phyloP scores from a whole-genome alignment of 2,329 filamentous ascomycete species.

The Calonectria crousiana region DNA sequence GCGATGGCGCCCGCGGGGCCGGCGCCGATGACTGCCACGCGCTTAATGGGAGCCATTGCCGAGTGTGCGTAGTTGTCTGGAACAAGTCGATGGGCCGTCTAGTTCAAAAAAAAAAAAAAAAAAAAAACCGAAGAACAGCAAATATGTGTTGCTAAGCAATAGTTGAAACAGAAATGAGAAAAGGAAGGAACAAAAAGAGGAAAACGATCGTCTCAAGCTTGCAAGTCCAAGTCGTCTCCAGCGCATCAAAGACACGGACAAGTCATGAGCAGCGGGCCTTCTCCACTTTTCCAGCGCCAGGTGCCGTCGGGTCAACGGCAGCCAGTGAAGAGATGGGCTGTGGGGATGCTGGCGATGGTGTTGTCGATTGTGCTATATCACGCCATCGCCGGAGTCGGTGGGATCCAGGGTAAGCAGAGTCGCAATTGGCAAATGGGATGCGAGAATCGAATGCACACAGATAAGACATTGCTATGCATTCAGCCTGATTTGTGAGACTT shows the following conservation, averaged over 20 bases:
- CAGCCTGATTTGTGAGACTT: background rate
- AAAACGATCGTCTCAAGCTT: background rate
- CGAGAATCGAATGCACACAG: background rate
- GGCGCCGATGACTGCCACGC: constrained; percentile 70
- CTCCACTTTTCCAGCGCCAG: constrained; percentile 12
- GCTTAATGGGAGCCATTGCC: constrained; percentile 36
- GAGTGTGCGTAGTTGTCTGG: background rate
- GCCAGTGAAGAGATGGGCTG: constrained; percentile 9
- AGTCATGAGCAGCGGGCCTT: background rate
- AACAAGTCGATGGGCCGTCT: background rate
- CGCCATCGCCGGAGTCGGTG: constrained; percentile 25
- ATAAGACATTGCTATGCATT: background rate
- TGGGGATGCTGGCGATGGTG: constrained; percentile 1
- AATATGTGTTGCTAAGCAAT: background rate
- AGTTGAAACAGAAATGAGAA: background rate
- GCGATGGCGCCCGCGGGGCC: constrained; percentile 71
- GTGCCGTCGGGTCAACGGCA: constrained; percentile 13
- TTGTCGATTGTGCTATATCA: constrained; percentile 18
- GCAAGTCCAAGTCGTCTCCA: background rate
- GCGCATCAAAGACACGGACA: background rate
- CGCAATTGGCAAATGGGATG: background rate
- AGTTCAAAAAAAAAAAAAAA: no score
- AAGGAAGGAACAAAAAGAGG: no score
- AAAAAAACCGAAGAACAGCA: no score
- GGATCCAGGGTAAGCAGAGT: background rate